Evolutionary conservation across 1,139 yeast species (phyloP).

Genomic region (Taphrina wiesneri): DNA sequence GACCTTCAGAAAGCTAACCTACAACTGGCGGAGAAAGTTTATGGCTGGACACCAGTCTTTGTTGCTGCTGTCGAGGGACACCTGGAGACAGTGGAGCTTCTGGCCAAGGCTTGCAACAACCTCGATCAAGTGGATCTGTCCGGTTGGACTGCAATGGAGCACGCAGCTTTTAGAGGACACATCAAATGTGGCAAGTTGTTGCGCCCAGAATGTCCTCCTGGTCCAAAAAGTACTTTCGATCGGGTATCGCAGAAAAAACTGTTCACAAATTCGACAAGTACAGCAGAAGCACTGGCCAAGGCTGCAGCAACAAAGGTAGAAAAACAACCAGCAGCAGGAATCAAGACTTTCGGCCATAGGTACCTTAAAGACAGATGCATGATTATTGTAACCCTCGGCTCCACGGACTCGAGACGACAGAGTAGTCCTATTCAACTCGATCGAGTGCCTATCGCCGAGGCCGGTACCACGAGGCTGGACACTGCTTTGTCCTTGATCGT

Average conservation of each 20-base stretch:
- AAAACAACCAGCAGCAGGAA: conserved; percentile 39
- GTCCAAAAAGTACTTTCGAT: conserved; percentile 28
- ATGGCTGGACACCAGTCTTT: conserved; percentile 95
- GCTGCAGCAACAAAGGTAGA: conserved; percentile 7
- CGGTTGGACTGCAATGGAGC: conserved; percentile 98
- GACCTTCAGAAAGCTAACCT: conserved; percentile 61
- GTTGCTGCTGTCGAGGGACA: conserved; percentile 88
- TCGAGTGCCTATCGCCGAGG: conserved; percentile 70
- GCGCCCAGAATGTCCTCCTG: conserved; percentile 47
- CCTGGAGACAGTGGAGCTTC: conserved; percentile 56
- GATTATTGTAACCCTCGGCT: conserved; percentile 77
- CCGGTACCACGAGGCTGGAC: conserved; percentile 78
- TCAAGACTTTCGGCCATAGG: conserved; percentile 85
- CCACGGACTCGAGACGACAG: conserved; percentile 70
- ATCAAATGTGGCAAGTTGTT: conserved; percentile 64
- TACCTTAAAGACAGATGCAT: conserved; percentile 66
- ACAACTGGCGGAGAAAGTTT: conserved; percentile 72
- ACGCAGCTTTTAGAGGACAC: conserved; percentile 90
- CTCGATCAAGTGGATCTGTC: conserved; percentile 69
- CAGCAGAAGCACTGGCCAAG: conserved; percentile 6
- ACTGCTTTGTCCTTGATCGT: conserved; percentile 81
- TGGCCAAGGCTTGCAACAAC: conserved; percentile 58
- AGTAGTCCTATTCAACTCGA: conserved; percentile 68
- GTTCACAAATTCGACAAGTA: conserved; percentile 13
- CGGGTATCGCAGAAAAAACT: neutral